A percentile compares a stretch with the other conserved stretches of the same genome.
Conservation (phyloP, 208 protist genomes). For the Acanthamoeba rhysodes region DNA sequence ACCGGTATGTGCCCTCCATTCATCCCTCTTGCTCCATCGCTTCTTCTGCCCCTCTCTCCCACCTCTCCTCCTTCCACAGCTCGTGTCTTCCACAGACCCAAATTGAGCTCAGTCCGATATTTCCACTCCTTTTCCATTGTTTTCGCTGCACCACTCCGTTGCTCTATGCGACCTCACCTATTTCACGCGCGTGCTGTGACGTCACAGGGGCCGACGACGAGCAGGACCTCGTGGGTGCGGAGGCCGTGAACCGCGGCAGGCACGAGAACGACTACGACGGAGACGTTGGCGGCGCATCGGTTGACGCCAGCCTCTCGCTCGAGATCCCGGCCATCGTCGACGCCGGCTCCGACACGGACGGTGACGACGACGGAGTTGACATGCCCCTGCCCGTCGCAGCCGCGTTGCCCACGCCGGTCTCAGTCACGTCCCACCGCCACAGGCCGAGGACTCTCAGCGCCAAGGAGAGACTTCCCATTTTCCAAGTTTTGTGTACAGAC, state of each 20-base stretch:
- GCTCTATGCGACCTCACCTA: neutral
- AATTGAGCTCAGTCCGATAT: neutral
- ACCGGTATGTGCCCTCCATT: neutral
- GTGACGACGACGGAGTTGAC: neutral
- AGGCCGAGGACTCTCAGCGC: slow-evolving; percentile 33
- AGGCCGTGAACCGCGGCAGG: neutral
- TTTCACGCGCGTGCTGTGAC: neutral
- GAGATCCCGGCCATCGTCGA: slow-evolving; percentile 50
- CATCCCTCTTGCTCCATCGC: neutral
- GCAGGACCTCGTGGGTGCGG: neutral
- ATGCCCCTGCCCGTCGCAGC: neutral
- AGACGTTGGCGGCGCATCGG: slow-evolving; percentile 3
- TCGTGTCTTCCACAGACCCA: neutral
- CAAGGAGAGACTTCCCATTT: slow-evolving; percentile 48
- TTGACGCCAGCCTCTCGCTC: slow-evolving; percentile 18
- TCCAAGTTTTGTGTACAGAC: slow-evolving; percentile 71
- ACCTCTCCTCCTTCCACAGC: neutral
- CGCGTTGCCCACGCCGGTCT: neutral
- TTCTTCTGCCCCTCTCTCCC: no score
- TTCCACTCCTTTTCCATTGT: neutral
- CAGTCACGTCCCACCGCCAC: neutral
- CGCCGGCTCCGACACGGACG: neutral
- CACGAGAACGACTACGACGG: slow-evolving; percentile 38
- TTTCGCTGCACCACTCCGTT: neutral
- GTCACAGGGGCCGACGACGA: slow-evolving; percentile 2